Base-by-base conservation (phyloP, 192 early-diverging fungal species). In the Rhizoclosmatium sp. region DNA sequence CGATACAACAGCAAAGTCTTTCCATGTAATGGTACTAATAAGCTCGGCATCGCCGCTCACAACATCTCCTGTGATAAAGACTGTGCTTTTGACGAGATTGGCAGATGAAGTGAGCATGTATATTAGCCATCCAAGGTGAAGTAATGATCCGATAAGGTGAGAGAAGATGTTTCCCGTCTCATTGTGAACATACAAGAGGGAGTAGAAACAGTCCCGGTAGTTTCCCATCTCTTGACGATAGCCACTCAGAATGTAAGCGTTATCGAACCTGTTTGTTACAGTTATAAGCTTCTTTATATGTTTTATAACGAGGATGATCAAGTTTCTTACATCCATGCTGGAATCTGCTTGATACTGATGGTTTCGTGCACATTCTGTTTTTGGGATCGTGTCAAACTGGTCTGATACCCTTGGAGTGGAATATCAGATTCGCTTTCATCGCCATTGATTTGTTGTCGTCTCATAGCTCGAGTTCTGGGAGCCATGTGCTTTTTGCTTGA, bases 161-260 rank as follows among this genome's bases (percentile, higher is more conserved):
- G 60, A 62, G 87, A 92, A 93, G 66, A 98, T 93, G 80, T 97
- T 98, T 58, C 95, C 96, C 56, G 91, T 93, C 82, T 98, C 97
- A 81, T 98, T 98, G 85, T 98, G 96, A n/a, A 96, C 65, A 83
- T 93, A 96, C 39, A 91, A 85, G 69, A 95, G 80, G 10, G 94
- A 93, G 9, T 87, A 82, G 44, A 94, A 76, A 81, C 96, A 98
- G 70, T 85, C 91, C 2, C 45, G 67, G 81, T 94, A 97, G 64
- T 92, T 95, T 67, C 92, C 85, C n/a, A 90, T 91, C 44, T 92
- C 90, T n/a, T 88, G 87, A 31, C 97, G 87, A 83, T 98, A 98
- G 4, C 96, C 95, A 39, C 81, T 84, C 16, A 83, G 85, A 76
- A 97, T 95, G 71, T 83, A 95, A 0, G 87, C 82, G 81, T 96